Percentiles rank a stretch among this genome's conserved stretches.
phyloP scores from a whole-genome alignment of 345 rosid genomes.

The Physaria fendleri region DNA sequence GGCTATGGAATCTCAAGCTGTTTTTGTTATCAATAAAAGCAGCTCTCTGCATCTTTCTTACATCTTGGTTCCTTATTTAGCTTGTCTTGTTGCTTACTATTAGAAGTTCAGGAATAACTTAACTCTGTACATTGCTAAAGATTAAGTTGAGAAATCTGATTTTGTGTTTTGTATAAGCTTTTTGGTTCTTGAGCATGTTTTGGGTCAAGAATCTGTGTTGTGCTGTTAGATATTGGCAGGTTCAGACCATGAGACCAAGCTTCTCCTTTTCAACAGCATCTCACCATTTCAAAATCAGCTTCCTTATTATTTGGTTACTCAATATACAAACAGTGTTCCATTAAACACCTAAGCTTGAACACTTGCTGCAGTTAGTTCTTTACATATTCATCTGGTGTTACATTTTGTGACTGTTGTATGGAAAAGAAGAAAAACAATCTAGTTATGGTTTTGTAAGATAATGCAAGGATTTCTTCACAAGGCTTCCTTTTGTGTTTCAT shows the following conservation, averaged over 20 bases:
- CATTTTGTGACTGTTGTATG: neutral
- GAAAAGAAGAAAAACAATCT: neutral
- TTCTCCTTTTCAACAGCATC: neutral
- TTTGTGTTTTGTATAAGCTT: neutral
- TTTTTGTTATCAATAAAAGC: slow-evolving; percentile 19
- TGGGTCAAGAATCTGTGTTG: neutral
- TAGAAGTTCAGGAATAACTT: neutral
- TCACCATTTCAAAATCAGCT: neutral
- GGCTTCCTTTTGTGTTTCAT: no score
- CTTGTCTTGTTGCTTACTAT: slow-evolving; percentile 10
- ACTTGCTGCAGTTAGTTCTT: neutral
- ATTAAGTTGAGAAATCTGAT: neutral
- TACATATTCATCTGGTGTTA: neutral
- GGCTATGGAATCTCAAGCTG: slow-evolving; percentile 17
- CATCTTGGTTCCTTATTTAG: slow-evolving; percentile 2
- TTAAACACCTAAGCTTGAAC: slow-evolving; percentile 12
- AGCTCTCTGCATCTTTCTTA: slow-evolving; percentile 17
- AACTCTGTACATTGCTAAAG: slow-evolving; percentile 1
- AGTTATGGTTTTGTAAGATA: no score
- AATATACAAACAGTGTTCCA: neutral
- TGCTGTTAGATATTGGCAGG: slow-evolving; percentile 11
- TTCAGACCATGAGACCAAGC: slow-evolving; percentile 13
- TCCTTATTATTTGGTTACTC: slow-evolving; percentile 13
- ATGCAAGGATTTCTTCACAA: no score
- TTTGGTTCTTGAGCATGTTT: neutral